phyloP scores from a whole-genome alignment of 2,329 filamentous ascomycete species.

The Camptophora hylomeconis region DNA sequence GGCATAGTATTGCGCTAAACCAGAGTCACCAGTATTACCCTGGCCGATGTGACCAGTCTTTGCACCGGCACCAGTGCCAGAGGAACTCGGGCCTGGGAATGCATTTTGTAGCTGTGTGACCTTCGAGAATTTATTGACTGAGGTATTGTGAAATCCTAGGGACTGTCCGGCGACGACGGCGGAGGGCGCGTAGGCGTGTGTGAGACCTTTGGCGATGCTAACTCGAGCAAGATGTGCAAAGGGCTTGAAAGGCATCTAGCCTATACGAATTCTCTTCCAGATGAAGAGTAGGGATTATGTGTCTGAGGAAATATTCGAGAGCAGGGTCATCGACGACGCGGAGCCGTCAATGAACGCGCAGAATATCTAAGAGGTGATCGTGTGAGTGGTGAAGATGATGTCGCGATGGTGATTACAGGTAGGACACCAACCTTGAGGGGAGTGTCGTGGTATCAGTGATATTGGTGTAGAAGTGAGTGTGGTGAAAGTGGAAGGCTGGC shows the following conservation, averaged over 20 bases:
- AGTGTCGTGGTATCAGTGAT: conserved; percentile 1
- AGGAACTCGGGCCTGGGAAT: conserved; percentile 50
- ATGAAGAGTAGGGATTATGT: conserved; percentile 41
- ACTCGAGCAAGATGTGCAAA: conserved; percentile 82
- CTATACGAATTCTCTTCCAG: conserved; percentile 52
- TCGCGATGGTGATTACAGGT: conserved; percentile 4
- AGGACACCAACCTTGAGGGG: conserved; percentile 2
- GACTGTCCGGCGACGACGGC: conserved; percentile 82
- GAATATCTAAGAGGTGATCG: conserved; percentile 6
- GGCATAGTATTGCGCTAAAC: conserved; percentile 82
- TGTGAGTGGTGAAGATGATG: conserved; percentile 5
- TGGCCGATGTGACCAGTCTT: conserved; percentile 44
- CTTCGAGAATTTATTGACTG: conserved; percentile 38
- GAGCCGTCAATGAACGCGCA: conserved; percentile 86
- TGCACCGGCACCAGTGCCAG: conserved; percentile 35
- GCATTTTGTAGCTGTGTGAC: conserved; percentile 61
- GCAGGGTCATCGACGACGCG: conserved; percentile 98
- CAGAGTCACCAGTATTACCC: conserved; percentile 40
- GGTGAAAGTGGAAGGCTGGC: no score
- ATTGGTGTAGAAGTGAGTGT: no score
- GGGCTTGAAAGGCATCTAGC: conserved; percentile 77
- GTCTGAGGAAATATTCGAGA: conserved; percentile 31
- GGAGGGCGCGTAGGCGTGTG: conserved; percentile 95
- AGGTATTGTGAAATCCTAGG: conserved; percentile 40
- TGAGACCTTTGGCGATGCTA: conserved; percentile 92